Evolutionary conservation across 140 eudicot species (phyloP), one percentile per base, ranked within the genome.

Genomic region (Senecio squalidus): DNA sequence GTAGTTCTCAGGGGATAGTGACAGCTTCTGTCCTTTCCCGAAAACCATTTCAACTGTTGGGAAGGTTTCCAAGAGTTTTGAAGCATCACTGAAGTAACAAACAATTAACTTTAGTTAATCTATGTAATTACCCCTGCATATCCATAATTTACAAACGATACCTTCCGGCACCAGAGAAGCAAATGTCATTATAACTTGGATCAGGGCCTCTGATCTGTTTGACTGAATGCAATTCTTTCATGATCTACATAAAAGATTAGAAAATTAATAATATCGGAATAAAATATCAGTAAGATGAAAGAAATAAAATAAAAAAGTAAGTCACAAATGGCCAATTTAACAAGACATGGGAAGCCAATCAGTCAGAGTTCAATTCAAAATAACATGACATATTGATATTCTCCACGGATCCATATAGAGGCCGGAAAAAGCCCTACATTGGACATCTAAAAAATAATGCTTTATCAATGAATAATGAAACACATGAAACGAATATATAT

Each of bases 151-250:
- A 25, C 15, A 26, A 20, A 69, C 33, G 72, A 66, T 73, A 92
- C 96, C 92, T 79, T 79, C 82, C 86, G 55, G 89, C 95, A 76
- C 96, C 98, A 70, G 98, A 77, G 78, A 87, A 92, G 72, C 98
- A 92, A 63, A 84, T 74, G 74, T 92, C 98, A 45, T 79, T 68
- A 74, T 92, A 92, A 69, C 73, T 92, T 61, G 96, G 95, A 64
- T 92, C 98, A 57, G 98, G 98, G 38, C 98, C 98, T 44, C 39
- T 79, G 40, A 87, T 74, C 75, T 60, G 82, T 67, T 87, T 80
- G 9, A 84, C 74, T 67, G 85, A 59, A 46, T 41, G 78, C 8
- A 84, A 64, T 58, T 84, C 95, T 67, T 73, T 70, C 56, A 71
- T 33, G 28, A 92, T 72, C 98, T 92, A 74, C 74, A 68, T 51